Evolutionary conservation across 2,329 filamentous ascomycete genomes (phyloP).

Genomic region (Clarireedia monteithiana): DNA sequence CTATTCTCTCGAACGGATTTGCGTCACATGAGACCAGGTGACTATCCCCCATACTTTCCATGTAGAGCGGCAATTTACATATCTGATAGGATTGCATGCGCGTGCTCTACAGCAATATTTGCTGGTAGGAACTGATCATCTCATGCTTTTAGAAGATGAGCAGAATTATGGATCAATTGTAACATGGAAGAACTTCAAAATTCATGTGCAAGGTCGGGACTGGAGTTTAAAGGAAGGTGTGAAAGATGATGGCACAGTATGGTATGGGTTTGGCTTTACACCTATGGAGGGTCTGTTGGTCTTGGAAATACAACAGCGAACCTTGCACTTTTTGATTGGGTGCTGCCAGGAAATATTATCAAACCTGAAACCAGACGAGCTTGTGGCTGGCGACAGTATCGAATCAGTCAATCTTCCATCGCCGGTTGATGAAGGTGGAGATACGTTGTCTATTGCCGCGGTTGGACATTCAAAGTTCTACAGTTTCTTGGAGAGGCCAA

Average conservation of each 20-base stretch:
- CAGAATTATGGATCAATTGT: neutral
- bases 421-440: neutral
- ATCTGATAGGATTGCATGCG: neutral
- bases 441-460: neutral
- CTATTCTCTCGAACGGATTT: neutral
- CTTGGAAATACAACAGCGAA: neutral
- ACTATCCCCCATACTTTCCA: neutral
- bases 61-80: neutral
- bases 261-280: neutral
- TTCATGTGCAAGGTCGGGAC: neutral
- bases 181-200: neutral
- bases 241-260: neutral
- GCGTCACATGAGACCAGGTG: neutral
- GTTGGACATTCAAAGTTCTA: neutral
- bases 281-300: neutral
- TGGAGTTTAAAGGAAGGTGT: neutral
- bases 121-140: neutral
- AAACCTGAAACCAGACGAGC: neutral
- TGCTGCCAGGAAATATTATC: neutral
- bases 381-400: neutral
- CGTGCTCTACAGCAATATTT: neutral
- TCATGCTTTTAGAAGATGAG: neutral
- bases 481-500: neutral
- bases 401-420: neutral
- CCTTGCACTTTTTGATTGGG: neutral